These are phyloP conservation scores for Penicillium frequentans DNA, from an alignment of 2,329 filamentous ascomycete species.

Conservation along the genomic window DNA sequence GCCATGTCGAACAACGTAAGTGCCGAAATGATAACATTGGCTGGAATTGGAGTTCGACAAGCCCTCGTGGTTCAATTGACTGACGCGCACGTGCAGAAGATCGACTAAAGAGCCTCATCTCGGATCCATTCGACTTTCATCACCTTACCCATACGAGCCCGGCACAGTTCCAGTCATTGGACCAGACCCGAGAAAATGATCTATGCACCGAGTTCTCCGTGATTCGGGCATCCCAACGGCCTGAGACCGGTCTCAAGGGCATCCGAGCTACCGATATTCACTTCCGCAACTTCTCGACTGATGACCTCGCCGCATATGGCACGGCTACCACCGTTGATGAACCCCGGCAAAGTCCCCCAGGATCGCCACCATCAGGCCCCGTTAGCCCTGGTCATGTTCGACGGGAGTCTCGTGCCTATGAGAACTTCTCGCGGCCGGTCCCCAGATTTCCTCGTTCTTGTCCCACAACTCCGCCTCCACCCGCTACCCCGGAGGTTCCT, in stretches of 20 bases:
- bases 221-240: slow-evolving; percentile 53
- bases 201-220: slow-evolving; percentile 56
- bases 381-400: slow-evolving; percentile 25
- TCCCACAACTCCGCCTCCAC: slow-evolving; percentile 41
- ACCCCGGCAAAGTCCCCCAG: slow-evolving; percentile 31
- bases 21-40: slow-evolving; percentile 5
- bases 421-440: slow-evolving; percentile 58
- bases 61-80: background rate
- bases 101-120: slow-evolving; percentile 54
- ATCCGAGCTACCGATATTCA: slow-evolving; percentile 53
- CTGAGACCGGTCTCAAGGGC: slow-evolving; percentile 51
- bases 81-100: slow-evolving; percentile 31
- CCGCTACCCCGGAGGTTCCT: slow-evolving; percentile 35
- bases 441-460: slow-evolving; percentile 42
- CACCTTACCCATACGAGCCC: slow-evolving; percentile 62
- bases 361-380: slow-evolving; percentile 28
- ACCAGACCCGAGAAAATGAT: slow-evolving; percentile 52
- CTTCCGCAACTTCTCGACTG: slow-evolving; percentile 35
- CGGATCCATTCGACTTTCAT: slow-evolving; percentile 64
- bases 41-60: background rate
- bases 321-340: slow-evolving; percentile 25
- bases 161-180: slow-evolving; percentile 54
- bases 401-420: slow-evolving; percentile 43
- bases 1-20: slow-evolving; percentile 37
- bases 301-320: slow-evolving; percentile 26